Conservation (phyloP, 2,329 filamentous ascomycete species). For the Arthrocladium fulminans region DNA sequence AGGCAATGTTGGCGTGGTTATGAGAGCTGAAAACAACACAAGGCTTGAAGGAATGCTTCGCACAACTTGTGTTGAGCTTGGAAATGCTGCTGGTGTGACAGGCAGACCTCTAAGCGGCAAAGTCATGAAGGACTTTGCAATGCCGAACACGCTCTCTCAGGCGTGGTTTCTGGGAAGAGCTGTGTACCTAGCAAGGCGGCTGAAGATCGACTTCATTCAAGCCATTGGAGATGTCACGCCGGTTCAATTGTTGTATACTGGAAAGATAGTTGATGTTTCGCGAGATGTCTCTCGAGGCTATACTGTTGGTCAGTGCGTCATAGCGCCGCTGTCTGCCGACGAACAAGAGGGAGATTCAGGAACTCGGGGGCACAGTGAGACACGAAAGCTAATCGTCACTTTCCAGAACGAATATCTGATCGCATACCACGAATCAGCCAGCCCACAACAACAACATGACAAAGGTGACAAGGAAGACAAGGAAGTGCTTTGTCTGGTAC, state of each 20-base stretch:
- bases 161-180: constrained; percentile 27
- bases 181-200: constrained; percentile 22
- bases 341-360: constrained; percentile 24
- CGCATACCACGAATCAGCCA: constrained; percentile 15
- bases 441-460: neutral
- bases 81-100: constrained; percentile 21
- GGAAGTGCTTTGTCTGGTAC: constrained; percentile 26
- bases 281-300: constrained; percentile 31
- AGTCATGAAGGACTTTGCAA: constrained; percentile 23
- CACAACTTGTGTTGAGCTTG: constrained; percentile 24
- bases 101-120: constrained; percentile 21
- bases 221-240: constrained; percentile 29
- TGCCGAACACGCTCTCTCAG: constrained; percentile 27
- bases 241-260: constrained; percentile 35
- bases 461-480: constrained; percentile 1
- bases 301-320: constrained; percentile 29
- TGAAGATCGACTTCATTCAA: constrained; percentile 30
- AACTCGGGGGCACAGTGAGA: constrained; percentile 6
- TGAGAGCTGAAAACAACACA: constrained; percentile 23
- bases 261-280: constrained; percentile 39
- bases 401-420: constrained; percentile 28
- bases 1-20: constrained; percentile 30
- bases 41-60: constrained; percentile 24
- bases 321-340: constrained; percentile 24
- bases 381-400: constrained; percentile 19